Conservation (phyloP, 768 basidiomycete species). For the Leucocoprinus birnbaumii region DNA sequence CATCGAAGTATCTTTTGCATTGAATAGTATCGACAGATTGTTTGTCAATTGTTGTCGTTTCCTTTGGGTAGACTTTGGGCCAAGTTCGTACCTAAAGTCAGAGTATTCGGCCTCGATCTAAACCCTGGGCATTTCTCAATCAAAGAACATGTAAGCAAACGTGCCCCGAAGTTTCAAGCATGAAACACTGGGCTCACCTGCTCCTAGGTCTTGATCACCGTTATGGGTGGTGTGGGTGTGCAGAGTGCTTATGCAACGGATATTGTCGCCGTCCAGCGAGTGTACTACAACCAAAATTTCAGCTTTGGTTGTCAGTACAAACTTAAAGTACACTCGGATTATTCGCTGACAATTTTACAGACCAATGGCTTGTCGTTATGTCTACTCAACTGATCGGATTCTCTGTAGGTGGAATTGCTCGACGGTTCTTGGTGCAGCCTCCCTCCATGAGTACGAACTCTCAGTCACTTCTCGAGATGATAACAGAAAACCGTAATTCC, state of each 20-base stretch:
- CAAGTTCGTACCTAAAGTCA: constrained; percentile 47
- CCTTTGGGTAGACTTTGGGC: constrained; percentile 64
- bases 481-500: too few relatives aligned
- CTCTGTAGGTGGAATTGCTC: constrained; percentile 69
- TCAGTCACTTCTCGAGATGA: too few relatives aligned
- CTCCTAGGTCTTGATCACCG: not conserved
- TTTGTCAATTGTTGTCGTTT: constrained; percentile 72
- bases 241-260: constrained; percentile 70
- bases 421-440: constrained; percentile 71
- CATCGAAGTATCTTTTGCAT: too few relatives aligned
- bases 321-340: not conserved
- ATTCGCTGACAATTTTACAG: constrained; percentile 21
- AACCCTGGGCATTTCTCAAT: constrained; percentile 78
- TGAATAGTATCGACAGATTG: constrained; percentile 27
- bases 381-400: constrained; percentile 72
- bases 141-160: constrained; percentile 61
- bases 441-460: constrained; percentile 34
- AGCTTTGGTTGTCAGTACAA: constrained; percentile 49
- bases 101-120: constrained; percentile 55
- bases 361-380: constrained; percentile 73
- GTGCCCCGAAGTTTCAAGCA: too few relatives aligned
- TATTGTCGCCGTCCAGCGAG: constrained; percentile 63
- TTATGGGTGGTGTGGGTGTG: constrained; percentile 52
- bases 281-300: constrained; percentile 61
- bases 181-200: too few relatives aligned